Evolutionary conservation across 495 filamentous ascomycete species (phyloP).

Genomic region (Penicillium dipodomyicola): DNA sequence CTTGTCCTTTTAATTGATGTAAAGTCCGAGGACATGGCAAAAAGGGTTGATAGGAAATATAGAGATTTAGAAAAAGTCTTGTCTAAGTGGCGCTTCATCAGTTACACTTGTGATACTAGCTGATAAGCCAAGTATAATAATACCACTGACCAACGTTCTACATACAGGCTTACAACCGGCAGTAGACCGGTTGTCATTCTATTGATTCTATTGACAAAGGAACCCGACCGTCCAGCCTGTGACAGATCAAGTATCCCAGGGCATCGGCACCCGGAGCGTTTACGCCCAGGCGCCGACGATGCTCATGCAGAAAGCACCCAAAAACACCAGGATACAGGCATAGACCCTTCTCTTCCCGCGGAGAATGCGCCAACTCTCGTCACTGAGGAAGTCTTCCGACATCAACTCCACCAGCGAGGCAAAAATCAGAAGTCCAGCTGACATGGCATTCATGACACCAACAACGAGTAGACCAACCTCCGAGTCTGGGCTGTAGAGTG

Average conservation of each 20-base stretch:
- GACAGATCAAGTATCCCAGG: background rate
- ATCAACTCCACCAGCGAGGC: slow-evolving; percentile 61
- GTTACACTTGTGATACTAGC: no score
- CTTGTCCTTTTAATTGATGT: no score
- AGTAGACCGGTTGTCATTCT: background rate
- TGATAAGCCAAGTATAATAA: background rate
- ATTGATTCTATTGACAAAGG: background rate
- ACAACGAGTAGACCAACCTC: slow-evolving; percentile 65
- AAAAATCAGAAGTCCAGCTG: slow-evolving; percentile 59
- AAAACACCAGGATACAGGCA: slow-evolving; percentile 67
- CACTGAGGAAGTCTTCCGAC: slow-evolving; percentile 62
- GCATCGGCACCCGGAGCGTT: background rate
- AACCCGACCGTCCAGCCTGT: background rate
- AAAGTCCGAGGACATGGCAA: no score
- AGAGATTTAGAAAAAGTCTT: no score
- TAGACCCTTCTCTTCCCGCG: slow-evolving; percentile 62
- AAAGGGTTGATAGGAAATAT: no score
- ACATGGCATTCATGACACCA: slow-evolving; percentile 68
- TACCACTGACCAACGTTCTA: background rate
- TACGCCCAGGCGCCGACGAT: slow-evolving; percentile 81
- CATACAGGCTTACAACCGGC: background rate
- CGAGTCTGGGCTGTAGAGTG: slow-evolving; percentile 61
- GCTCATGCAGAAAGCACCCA: slow-evolving; percentile 74
- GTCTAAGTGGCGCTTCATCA: no score
- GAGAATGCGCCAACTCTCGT: slow-evolving; percentile 56